Evolutionary conservation across 495 filamentous ascomycete species (phyloP).

Genomic region (Lasiosphaeria ovina): DNA sequence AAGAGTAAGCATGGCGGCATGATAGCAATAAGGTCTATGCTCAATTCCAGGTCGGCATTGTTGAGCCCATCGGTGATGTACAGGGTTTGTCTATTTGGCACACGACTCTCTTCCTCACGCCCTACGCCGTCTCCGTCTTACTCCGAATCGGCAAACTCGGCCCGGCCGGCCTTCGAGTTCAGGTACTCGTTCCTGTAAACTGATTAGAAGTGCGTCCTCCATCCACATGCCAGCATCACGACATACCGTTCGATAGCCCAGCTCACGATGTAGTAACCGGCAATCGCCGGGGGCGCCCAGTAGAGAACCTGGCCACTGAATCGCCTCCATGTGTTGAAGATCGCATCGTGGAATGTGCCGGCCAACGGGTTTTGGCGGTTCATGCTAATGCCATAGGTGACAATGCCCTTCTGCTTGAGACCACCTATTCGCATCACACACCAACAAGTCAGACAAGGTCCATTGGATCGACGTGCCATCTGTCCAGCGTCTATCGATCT

Average conservation of each 20-base stretch:
- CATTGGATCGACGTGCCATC: background rate
- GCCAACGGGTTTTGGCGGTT: conserved; percentile 59
- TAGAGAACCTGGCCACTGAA: conserved; percentile 72
- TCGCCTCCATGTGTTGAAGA: conserved; percentile 65
- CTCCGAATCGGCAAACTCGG: conserved; percentile 51
- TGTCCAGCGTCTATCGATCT: background rate
- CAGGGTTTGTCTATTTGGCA: conserved; percentile 33
- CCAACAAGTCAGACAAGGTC: conserved; percentile 18
- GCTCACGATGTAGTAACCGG: conserved; percentile 73
- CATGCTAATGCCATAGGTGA: conserved; percentile 48
- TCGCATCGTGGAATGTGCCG: conserved; percentile 51
- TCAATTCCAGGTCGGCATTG: conserved; percentile 6
- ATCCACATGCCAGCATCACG: background rate
- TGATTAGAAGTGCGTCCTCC: conserved; percentile 19
- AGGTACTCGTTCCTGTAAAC: conserved; percentile 79
- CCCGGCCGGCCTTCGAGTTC: conserved; percentile 85
- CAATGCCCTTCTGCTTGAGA: conserved; percentile 56
- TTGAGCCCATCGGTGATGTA: conserved; percentile 24
- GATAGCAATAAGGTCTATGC: conserved; percentile 1
- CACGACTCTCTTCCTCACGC: conserved; percentile 13
- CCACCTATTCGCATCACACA: conserved; percentile 32
- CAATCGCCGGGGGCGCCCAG: conserved; percentile 71
- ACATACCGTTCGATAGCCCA: conserved; percentile 84
- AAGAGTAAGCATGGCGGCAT: background rate
- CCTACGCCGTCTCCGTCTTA: conserved; percentile 23